phyloP scores from a whole-genome alignment of 306 rosid genomes.

The Vigna angularis region DNA sequence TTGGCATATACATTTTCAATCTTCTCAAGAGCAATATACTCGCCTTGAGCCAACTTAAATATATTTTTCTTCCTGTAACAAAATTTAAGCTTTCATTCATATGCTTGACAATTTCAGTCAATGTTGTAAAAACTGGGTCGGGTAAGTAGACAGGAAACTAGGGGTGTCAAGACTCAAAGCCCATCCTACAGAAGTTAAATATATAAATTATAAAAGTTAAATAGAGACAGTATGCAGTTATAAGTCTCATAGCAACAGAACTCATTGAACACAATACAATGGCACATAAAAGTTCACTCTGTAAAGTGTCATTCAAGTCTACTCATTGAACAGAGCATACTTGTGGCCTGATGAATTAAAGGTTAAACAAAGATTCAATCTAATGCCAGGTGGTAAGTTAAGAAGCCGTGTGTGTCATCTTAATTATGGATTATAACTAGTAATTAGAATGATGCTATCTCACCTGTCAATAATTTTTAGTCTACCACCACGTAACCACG shows the following conservation, averaged over 20 bases:
- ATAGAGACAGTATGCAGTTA: constrained; percentile 34
- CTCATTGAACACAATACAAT: constrained; percentile 26
- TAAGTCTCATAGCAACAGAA: constrained; percentile 13
- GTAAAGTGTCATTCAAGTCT: constrained; percentile 12
- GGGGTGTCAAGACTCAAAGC: constrained; percentile 12
- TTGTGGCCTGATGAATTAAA: neutral
- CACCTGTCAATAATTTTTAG: constrained; percentile 97
- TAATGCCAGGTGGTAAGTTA: constrained; percentile 6
- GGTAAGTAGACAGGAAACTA: constrained; percentile 30
- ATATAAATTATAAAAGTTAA: constrained; percentile 1
- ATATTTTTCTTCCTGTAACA: constrained; percentile 91
- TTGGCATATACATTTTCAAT: constrained; percentile 90
- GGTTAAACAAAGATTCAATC: constrained; percentile 16
- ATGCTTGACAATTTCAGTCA: constrained; percentile 20
- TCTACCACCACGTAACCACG: constrained; percentile 91
- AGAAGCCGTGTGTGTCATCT: constrained; percentile 3
- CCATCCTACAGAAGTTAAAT: constrained; percentile 2
- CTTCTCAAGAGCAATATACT: constrained; percentile 99
- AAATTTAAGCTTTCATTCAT: constrained; percentile 35
- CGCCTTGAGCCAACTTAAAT: constrained; percentile 99
- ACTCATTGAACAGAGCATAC: constrained; percentile 38
- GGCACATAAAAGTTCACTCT: constrained; percentile 22
- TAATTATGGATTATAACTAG: constrained; percentile 1
- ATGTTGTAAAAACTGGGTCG: neutral
- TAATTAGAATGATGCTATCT: constrained; percentile 34